Percentiles rank a stretch among this genome's conserved stretches.
These are phyloP conservation scores for Apiospora malaysiana DNA, from an alignment of 2,329 filamentous ascomycete species.

Conservation along the genomic window DNA sequence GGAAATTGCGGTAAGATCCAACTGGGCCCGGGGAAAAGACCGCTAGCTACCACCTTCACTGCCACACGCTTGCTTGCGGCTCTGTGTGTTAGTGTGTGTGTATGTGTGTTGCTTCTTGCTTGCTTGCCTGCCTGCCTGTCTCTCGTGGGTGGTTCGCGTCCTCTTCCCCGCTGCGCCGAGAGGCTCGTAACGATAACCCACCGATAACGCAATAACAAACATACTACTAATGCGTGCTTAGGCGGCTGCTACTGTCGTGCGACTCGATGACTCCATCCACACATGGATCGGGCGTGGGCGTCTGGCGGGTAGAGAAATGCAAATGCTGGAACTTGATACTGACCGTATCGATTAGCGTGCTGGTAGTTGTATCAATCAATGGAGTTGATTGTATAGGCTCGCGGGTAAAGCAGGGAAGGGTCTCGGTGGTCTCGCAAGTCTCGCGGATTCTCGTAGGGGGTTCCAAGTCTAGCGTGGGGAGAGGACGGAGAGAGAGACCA, in stretches of 20 bases:
- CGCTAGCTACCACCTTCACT: too few species aligned
- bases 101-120: neutral
- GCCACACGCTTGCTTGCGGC: conserved; percentile 4
- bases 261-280: conserved; percentile 11
- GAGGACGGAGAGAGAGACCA: neutral
- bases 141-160: neutral
- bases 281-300: neutral
- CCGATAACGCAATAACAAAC: neutral
- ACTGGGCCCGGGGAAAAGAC: conserved; percentile 1
- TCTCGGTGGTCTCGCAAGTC: too few species aligned
- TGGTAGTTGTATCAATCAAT: conserved; percentile 3
- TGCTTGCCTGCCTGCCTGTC: neutral
- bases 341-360: conserved; percentile 8
- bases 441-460: neutral
- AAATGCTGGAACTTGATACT: neutral
- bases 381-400: neutral
- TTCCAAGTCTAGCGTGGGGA: neutral
- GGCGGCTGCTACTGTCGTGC: conserved; percentile 14
- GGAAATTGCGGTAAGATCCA: conserved; percentile 19
- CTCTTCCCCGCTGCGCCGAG: neutral
- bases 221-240: neutral
- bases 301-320: neutral
- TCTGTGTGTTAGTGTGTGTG: neutral
- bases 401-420: neutral
- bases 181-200: neutral